Conservation (phyloP, 148 eudicot genomes). For the Euryodendron excelsum region DNA sequence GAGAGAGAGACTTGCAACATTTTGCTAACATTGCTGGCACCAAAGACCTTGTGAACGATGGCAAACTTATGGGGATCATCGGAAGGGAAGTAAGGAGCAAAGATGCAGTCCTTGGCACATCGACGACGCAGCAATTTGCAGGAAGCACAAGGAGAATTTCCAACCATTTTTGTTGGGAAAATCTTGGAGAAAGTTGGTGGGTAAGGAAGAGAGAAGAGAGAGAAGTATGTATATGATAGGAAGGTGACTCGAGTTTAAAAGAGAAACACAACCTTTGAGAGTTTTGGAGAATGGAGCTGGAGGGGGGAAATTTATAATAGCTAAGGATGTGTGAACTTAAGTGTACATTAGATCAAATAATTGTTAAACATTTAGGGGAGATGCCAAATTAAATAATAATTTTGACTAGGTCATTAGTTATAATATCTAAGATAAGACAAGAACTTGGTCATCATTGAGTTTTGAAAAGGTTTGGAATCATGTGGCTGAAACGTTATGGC, state of each 20-base stretch:
- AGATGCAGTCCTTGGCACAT: slow-evolving; percentile 84
- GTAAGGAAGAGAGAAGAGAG: neutral
- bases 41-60: slow-evolving; percentile 91
- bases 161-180: slow-evolving; percentile 39
- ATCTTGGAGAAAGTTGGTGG: slow-evolving; percentile 4
- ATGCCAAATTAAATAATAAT: neutral
- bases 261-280: no score
- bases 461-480: slow-evolving; percentile 12
- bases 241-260: no score
- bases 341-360: slow-evolving; percentile 11
- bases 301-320: slow-evolving; percentile 35
- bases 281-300: slow-evolving; percentile 22
- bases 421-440: neutral
- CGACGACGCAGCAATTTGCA: slow-evolving; percentile 91
- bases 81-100: slow-evolving; percentile 92
- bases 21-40: slow-evolving; percentile 96
- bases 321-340: slow-evolving; percentile 17
- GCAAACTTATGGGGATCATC: slow-evolving; percentile 90
- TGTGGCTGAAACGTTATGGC: neutral
- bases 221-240: no score
- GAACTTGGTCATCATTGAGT: neutral
- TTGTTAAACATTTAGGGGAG: slow-evolving; percentile 7
- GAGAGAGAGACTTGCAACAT: slow-evolving; percentile 73
- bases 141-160: slow-evolving; percentile 90
- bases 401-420: neutral